Conservation (phyloP, 352 stramenopile genomes). For the Peronospora destructor region DNA sequence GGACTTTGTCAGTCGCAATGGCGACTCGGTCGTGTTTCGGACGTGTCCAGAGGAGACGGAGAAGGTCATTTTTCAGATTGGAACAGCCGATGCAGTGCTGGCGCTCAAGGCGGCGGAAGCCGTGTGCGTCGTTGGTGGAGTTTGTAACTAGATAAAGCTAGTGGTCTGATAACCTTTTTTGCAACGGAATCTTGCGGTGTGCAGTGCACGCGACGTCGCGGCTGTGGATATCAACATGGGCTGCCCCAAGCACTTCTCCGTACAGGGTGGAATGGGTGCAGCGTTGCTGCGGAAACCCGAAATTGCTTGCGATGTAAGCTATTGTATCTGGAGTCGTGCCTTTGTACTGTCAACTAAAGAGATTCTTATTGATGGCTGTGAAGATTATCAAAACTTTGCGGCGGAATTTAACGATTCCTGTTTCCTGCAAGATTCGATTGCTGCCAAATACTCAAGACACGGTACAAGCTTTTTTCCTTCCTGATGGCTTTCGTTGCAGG, state of each 20-base stretch:
- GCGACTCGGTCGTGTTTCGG: slow-evolving; percentile 80
- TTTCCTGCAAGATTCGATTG: slow-evolving; percentile 87
- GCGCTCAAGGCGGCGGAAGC: slow-evolving; percentile 70
- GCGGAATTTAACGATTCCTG: slow-evolving; percentile 70
- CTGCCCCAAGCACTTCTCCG: slow-evolving; percentile 91
- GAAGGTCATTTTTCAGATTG: slow-evolving; percentile 88
- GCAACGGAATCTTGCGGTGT: background rate
- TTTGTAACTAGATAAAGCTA: background rate
- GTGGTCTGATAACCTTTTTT: background rate
- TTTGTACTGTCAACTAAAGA: too few relatives aligned
- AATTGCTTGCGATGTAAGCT: slow-evolving; percentile 66
- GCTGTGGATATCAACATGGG: slow-evolving; percentile 94
- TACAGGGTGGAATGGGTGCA: slow-evolving; percentile 89
- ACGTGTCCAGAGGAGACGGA: slow-evolving; percentile 76
- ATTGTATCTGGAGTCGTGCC: background rate
- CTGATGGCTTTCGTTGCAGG: background rate
- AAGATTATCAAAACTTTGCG: slow-evolving; percentile 80
- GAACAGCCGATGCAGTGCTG: slow-evolving; percentile 67
- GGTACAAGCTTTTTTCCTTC: slow-evolving; percentile 23
- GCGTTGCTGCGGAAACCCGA: slow-evolving; percentile 86
- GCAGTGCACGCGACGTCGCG: slow-evolving; percentile 74
- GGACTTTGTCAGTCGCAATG: slow-evolving; percentile 87
- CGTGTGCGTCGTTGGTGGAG: slow-evolving; percentile 42
- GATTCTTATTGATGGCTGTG: background rate
- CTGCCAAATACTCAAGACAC: slow-evolving; percentile 58